phyloP scores from a whole-genome alignment of 257 asterid species.

The Plectranthus barbatus region DNA sequence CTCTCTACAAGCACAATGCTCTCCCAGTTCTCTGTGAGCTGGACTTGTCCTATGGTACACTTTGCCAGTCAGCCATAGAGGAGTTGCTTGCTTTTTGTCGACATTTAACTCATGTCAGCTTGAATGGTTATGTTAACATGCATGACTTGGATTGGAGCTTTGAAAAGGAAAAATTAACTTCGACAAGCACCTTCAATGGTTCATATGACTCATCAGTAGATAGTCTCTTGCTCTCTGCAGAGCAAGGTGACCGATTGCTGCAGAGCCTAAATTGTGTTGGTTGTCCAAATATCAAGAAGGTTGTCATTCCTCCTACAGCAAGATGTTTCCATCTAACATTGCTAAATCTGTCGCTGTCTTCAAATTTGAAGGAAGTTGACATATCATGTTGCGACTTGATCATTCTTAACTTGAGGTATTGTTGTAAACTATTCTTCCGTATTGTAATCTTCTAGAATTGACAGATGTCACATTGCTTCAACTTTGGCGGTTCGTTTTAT shows the following conservation, averaged over 20 bases:
- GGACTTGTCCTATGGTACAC: slow-evolving; percentile 91
- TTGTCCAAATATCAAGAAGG: slow-evolving; percentile 85
- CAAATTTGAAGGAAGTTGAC: slow-evolving; percentile 85
- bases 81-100: slow-evolving; percentile 86
- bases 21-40: slow-evolving; percentile 81
- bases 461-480: too few species aligned
- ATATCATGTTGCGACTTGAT: slow-evolving; percentile 66
- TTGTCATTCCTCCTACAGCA: slow-evolving; percentile 72
- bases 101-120: slow-evolving; percentile 80
- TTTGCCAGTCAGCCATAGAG: slow-evolving; percentile 85
- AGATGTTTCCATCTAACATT: slow-evolving; percentile 63
- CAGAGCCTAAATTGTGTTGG: slow-evolving; percentile 93
- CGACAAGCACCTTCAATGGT: slow-evolving; percentile 13
- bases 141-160: slow-evolving; percentile 89
- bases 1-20: slow-evolving; percentile 79
- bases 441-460: too few species aligned
- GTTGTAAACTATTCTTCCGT: too few species aligned
- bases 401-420: slow-evolving; percentile 90
- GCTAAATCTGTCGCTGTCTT: slow-evolving; percentile 77
- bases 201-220: slow-evolving; percentile 15
- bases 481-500: too few species aligned
- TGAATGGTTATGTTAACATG: slow-evolving; percentile 90
- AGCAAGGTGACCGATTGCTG: slow-evolving; percentile 47
- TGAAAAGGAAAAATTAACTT: slow-evolving; percentile 21
- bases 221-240: slow-evolving; percentile 10